Evolutionary conservation across 129 eudicot species (phyloP).

Genomic region (Tagetes erecta): DNA sequence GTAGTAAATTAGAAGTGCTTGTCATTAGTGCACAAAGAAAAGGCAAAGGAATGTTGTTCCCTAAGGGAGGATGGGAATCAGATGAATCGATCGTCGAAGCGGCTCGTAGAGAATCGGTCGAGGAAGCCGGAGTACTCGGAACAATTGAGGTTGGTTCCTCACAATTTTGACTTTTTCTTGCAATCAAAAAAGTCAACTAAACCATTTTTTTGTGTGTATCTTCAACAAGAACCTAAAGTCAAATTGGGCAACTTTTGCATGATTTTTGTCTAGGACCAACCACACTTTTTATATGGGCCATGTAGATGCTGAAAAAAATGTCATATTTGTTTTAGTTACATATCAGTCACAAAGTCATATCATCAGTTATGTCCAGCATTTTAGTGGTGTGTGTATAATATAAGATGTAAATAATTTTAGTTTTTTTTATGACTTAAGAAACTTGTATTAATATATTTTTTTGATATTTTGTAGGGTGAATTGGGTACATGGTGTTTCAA

Average conservation of each 20-base stretch:
- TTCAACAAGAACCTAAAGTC: slow-evolving; percentile 19
- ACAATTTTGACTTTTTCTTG: slow-evolving; percentile 25
- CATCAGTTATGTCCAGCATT: too few relatives aligned
- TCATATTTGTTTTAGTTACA: too few relatives aligned
- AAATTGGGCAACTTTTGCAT: slow-evolving; percentile 20
- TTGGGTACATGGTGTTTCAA: slow-evolving; percentile 58
- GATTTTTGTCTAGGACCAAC: background rate
- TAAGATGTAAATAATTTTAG: too few relatives aligned
- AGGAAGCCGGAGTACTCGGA: slow-evolving; percentile 87
- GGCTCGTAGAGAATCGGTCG: slow-evolving; percentile 62
- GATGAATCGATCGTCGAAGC: slow-evolving; percentile 69
- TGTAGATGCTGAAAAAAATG: too few relatives aligned
- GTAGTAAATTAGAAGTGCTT: slow-evolving; percentile 59
- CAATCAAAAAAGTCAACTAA: background rate
- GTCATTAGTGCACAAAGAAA: slow-evolving; percentile 70
- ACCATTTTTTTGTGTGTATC: background rate
- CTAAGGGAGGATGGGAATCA: slow-evolving; percentile 89
- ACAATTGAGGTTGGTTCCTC: slow-evolving; percentile 60
- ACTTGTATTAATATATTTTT: background rate
- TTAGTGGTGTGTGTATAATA: too few relatives aligned
- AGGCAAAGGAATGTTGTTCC: slow-evolving; percentile 87
- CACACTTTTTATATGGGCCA: too few relatives aligned
- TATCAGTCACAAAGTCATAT: too few relatives aligned
- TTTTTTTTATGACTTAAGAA: background rate
- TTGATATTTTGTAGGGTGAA: background rate